A percentile compares a stretch with the other conserved stretches of the same genome.
Evolutionary conservation across 1,284 basidiomycete species (phyloP).

Genomic region (Caloboletus inedulis): DNA sequence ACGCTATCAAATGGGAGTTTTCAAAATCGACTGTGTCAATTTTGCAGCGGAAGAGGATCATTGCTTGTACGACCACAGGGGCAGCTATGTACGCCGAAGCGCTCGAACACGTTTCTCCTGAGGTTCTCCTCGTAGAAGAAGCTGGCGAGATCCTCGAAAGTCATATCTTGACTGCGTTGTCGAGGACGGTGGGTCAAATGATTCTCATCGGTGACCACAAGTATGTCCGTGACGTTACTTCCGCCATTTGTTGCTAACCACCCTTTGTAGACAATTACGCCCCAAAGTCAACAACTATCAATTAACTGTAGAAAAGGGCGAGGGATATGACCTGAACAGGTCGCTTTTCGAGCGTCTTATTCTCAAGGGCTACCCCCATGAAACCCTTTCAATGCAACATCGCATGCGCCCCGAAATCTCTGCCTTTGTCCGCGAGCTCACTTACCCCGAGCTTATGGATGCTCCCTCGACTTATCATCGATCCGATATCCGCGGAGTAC

Average conservation of each 20-base stretch:
- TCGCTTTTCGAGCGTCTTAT: constrained; percentile 66
- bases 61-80: constrained; percentile 64
- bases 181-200: constrained; percentile 44
- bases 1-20: constrained; percentile 37
- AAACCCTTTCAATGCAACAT: constrained; percentile 52
- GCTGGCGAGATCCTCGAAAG: constrained; percentile 68
- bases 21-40: constrained; percentile 32
- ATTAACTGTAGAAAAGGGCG: constrained; percentile 62
- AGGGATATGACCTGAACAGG: constrained; percentile 59
- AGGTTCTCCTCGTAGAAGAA: constrained; percentile 61
- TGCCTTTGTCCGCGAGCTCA: constrained; percentile 51
- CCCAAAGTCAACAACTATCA: constrained; percentile 64
- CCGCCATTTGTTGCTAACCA: too few species aligned
- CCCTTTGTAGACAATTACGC: constrained; percentile 51
- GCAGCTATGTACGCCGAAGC: constrained; percentile 54
- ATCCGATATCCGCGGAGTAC: constrained; percentile 48
- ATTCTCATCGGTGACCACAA: constrained; percentile 70
- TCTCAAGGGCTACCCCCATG: constrained; percentile 54
- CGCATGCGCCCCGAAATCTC: constrained; percentile 70
- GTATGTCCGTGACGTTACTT: constrained; percentile 35
- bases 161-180: constrained; percentile 56
- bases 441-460: constrained; percentile 60
- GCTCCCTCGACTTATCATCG: constrained; percentile 46
- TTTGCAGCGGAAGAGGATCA: constrained; percentile 48
- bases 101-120: constrained; percentile 42